phyloP scores from a whole-genome alignment of 1,284 basidiomycete species.

The Cryptococcus sp. region DNA sequence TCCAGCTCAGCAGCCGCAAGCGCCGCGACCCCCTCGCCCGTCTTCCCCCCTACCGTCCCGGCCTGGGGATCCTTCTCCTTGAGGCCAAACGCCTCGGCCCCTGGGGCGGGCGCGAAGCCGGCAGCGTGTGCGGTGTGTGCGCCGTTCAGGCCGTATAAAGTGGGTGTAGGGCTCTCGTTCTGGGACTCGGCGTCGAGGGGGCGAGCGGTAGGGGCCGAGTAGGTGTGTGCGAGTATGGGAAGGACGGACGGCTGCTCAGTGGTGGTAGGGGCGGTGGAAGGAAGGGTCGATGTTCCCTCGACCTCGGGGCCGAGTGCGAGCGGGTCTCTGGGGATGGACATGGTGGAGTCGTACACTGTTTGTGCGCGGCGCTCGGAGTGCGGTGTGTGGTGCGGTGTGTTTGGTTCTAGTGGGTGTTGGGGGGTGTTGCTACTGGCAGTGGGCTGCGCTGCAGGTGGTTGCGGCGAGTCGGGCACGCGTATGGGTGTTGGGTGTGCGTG shows the following conservation, averaged over 20 bases:
- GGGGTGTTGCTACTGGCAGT: too few species aligned
- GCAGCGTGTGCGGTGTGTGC: conserved; percentile 2
- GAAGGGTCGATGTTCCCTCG: background rate
- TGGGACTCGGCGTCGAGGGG: background rate
- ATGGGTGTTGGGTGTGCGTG: too few species aligned
- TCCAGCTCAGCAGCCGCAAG: conserved; percentile 18
- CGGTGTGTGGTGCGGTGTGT: too few species aligned
- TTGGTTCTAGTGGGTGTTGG: too few species aligned
- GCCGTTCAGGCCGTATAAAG: conserved; percentile 7
- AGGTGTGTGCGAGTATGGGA: background rate
- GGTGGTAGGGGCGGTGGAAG: background rate
- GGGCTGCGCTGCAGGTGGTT: too few species aligned
- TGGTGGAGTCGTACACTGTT: too few species aligned
- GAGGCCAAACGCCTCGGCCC: conserved; percentile 3
- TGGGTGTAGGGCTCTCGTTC: conserved; percentile 22
- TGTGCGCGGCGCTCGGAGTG: too few species aligned
- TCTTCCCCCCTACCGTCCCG: conserved; percentile 11
- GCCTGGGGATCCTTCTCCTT: conserved; percentile 23
- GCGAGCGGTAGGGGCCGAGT: background rate
- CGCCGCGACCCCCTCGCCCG: conserved; percentile 10
- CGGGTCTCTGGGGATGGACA: conserved; percentile 10
- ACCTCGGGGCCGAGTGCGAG: conserved; percentile 14
- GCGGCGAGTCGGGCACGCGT: too few species aligned
- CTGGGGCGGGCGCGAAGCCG: conserved; percentile 15
- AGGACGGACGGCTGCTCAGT: background rate